These are phyloP conservation scores for Chaetomium sp. DNA, from an alignment of 2,329 filamentous ascomycete species.

Conservation along the genomic window DNA sequence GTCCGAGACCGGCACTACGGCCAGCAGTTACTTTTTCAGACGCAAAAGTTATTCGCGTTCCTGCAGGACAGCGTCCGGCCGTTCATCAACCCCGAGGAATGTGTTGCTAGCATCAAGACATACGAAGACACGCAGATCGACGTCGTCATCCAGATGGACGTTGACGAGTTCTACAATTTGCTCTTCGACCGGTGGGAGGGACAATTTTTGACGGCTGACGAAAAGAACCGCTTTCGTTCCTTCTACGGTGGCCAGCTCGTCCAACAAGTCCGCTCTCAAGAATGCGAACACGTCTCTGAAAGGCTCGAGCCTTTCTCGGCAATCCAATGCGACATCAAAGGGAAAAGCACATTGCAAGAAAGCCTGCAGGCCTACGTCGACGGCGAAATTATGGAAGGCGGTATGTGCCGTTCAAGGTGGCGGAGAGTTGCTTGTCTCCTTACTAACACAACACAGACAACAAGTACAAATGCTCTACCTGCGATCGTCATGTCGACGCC, in stretches of 20 bases:
- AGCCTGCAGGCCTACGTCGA: constrained; percentile 95
- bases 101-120: constrained; percentile 76
- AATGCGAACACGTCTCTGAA: constrained; percentile 92
- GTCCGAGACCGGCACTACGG: constrained; percentile 56
- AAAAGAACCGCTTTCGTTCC: constrained; percentile 72
- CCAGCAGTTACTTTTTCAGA: constrained; percentile 72
- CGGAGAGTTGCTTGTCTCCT: not conserved
- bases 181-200: constrained; percentile 90
- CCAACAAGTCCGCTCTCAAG: constrained; percentile 92
- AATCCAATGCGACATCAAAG: constrained; percentile 95
- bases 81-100: constrained; percentile 69
- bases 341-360: constrained; percentile 79
- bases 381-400: constrained; percentile 93
- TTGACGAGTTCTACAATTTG: constrained; percentile 95
- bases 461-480: constrained; percentile 95
- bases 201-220: constrained; percentile 68
- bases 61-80: constrained; percentile 83
- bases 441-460: constrained; percentile 62
- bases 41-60: constrained; percentile 77
- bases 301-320: constrained; percentile 88
- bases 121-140: constrained; percentile 84
- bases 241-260: constrained; percentile 93
- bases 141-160: constrained; percentile 91
- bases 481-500: constrained; percentile 85
- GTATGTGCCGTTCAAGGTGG: constrained; percentile 45